Evolutionary conservation across 1,284 basidiomycete species (phyloP), one percentile per base, ranked within the genome.

Genomic region (Ceratobasidium sp.): DNA sequence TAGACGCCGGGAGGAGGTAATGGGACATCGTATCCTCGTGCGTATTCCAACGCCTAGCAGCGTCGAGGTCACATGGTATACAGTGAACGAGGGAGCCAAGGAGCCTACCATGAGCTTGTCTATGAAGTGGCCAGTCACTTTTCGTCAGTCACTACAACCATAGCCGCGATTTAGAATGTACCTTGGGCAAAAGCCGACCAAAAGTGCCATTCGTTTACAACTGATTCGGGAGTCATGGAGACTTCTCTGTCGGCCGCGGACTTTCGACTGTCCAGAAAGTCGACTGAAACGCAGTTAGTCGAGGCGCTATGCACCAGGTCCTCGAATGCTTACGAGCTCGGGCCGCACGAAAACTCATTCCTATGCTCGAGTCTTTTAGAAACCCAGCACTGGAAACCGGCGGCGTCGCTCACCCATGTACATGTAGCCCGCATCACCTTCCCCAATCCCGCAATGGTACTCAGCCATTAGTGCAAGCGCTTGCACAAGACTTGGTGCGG

Each of bases 11-110:
- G 15, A 27, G 60, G 75, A 36, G 77, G 85, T 19, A 82, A 78
- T 1, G 83, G 79, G 33, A 89, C 83, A 67, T 85, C 86, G 77
- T 87, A 87, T 62, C 89, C 88, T 19, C 89, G 84, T 7, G 88
- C 88, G 50, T 29, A 71, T 59, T 71, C 66, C 8, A 59, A 22
- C 3, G 66, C 53, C 66, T 71, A 47, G n/a, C 14, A 14, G 27
- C 5, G 4, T 7, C 17, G 31, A 24, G 22, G 24, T 29, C 53
- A 56, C 22, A 24, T 4, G 22, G 19, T n/a, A 5, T 51, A 6
- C 48, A 17, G 4, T 51, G n/a, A n/a, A n/a, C 29, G 45, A 64
- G 11, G 44, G 36, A n/a, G 51, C 14, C 14, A 29, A 24, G 9
- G 24, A 4, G 19, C 15, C 8, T 71, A 71, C 66, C 66, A 71